Percentiles rank a stretch among this genome's conserved stretches.
phyloP scores from a whole-genome alignment of 2,329 filamentous ascomycete species.

The Fusarium udum region DNA sequence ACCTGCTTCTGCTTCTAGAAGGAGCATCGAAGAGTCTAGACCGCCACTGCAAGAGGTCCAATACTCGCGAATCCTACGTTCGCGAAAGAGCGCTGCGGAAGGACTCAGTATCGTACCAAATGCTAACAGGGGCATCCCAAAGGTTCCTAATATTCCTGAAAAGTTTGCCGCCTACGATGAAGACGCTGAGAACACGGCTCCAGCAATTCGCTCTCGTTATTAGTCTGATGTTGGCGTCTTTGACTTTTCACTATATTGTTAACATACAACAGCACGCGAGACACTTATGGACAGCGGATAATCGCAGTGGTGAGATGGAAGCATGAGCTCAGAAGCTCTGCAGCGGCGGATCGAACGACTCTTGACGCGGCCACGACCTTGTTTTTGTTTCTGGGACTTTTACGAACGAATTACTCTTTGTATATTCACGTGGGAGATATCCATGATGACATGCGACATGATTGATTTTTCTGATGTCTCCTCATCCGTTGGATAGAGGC shows the following conservation, averaged over 20 bases:
- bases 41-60: slow-evolving; percentile 33
- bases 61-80: slow-evolving; percentile 41
- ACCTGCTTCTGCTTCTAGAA: slow-evolving; percentile 24
- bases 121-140: slow-evolving; percentile 58
- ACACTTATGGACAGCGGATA: slow-evolving; percentile 22
- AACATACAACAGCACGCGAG: slow-evolving; percentile 13
- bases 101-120: slow-evolving; percentile 56
- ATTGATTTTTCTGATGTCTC: slow-evolving; percentile 29
- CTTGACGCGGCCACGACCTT: slow-evolving; percentile 35
- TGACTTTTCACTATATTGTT: slow-evolving; percentile 2
- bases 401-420: slow-evolving; percentile 28
- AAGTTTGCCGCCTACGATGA: slow-evolving; percentile 51
- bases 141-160: slow-evolving; percentile 55
- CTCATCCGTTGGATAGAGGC: slow-evolving; percentile 1
- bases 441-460: slow-evolving; percentile 40
- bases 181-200: slow-evolving; percentile 48
- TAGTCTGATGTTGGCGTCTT: slow-evolving; percentile 18
- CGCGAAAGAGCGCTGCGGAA: slow-evolving; percentile 36
- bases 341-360: slow-evolving; percentile 26
- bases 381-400: slow-evolving; percentile 29
- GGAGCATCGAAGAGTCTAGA: slow-evolving; percentile 29
- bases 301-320: slow-evolving; percentile 13
- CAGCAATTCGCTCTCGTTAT: slow-evolving; percentile 45
- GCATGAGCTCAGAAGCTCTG: slow-evolving; percentile 10
- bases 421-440: slow-evolving; percentile 34